A percentile compares a stretch with the other conserved stretches of the same genome.
Evolutionary conservation across 2,329 filamentous ascomycete genomes (phyloP).

Genomic region (Botryotinia globosa): DNA sequence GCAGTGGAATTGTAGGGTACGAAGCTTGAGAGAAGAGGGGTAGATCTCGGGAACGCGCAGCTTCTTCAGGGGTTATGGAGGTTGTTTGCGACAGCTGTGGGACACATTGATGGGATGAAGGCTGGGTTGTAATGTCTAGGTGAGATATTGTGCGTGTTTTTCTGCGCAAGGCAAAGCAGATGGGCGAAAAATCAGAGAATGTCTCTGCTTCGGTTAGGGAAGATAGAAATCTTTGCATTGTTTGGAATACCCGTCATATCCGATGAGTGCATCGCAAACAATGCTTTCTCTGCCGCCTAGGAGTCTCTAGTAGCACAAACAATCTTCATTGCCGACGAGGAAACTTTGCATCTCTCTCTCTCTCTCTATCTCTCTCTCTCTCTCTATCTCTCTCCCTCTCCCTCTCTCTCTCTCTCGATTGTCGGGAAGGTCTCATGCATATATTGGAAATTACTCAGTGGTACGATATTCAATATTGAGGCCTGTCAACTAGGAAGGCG

Average conservation of each 20-base stretch:
- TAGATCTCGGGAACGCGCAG: constrained; percentile 16
- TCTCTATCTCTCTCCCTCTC: not conserved
- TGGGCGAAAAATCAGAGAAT: not conserved
- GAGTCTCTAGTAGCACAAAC: constrained; percentile 1
- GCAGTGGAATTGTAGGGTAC: not conserved
- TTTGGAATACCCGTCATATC: constrained; percentile 12
- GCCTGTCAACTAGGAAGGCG: not conserved
- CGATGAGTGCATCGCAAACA: constrained; percentile 10
- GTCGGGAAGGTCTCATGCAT: constrained; percentile 6
- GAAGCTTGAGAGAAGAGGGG: constrained; percentile 5
- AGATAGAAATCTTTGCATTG: not conserved
- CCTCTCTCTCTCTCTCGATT: not conserved
- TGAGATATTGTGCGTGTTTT: not conserved
- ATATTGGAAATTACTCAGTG: constrained; percentile 1
- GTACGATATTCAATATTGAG: not conserved
- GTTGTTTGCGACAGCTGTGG: constrained; percentile 11
- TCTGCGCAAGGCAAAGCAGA: not conserved
- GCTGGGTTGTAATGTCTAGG: not conserved
- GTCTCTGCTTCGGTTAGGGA: not conserved
- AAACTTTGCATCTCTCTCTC: constrained; percentile 2
- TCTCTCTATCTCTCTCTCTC: not conserved
- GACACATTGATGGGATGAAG: constrained; percentile 1
- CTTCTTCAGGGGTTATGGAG: constrained; percentile 1
- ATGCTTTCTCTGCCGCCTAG: not conserved
- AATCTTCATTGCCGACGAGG: constrained; percentile 1